phyloP scores from a whole-genome alignment of 1,139 yeast genomes.

The Hyphopichia wangnamkhiaoensis region DNA sequence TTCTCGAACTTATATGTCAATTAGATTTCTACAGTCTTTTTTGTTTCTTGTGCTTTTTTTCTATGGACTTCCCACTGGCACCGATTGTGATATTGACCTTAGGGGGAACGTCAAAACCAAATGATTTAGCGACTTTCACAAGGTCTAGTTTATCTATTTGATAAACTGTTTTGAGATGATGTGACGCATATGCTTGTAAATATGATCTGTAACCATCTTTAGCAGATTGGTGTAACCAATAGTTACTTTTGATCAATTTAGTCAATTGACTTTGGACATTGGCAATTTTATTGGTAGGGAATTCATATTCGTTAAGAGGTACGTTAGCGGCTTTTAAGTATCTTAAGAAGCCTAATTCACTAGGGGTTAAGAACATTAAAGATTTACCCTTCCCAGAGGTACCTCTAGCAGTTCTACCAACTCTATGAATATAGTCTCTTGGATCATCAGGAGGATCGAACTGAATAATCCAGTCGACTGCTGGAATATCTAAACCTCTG shows the following conservation, averaged over 20 bases:
- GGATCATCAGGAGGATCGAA: slow-evolving; percentile 99
- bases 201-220: slow-evolving; percentile 97
- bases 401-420: slow-evolving; percentile 98
- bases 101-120: slow-evolving; percentile 95
- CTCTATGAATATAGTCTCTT: slow-evolving; percentile 95
- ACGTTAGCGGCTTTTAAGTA: slow-evolving; percentile 96
- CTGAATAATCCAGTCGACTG: slow-evolving; percentile 97
- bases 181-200: slow-evolving; percentile 95
- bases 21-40: slow-evolving; percentile 25
- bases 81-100: slow-evolving; percentile 96
- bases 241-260: slow-evolving; percentile 86
- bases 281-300: slow-evolving; percentile 90
- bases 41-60: slow-evolving; percentile 52
- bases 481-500: slow-evolving; percentile 95
- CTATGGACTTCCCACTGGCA: slow-evolving; percentile 73
- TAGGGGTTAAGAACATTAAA: slow-evolving; percentile 90
- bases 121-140: slow-evolving; percentile 91
- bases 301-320: slow-evolving; percentile 94
- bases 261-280: slow-evolving; percentile 93
- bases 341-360: slow-evolving; percentile 90
- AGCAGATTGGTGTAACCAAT: slow-evolving; percentile 93
- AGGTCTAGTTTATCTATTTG: slow-evolving; percentile 93
- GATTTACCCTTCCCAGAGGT: slow-evolving; percentile 89
- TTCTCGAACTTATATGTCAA: not conserved
- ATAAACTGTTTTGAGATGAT: slow-evolving; percentile 91